These are phyloP conservation scores for Akanthomyces lecanii DNA, from an alignment of 2,329 filamentous ascomycete species.

Conservation along the genomic window DNA sequence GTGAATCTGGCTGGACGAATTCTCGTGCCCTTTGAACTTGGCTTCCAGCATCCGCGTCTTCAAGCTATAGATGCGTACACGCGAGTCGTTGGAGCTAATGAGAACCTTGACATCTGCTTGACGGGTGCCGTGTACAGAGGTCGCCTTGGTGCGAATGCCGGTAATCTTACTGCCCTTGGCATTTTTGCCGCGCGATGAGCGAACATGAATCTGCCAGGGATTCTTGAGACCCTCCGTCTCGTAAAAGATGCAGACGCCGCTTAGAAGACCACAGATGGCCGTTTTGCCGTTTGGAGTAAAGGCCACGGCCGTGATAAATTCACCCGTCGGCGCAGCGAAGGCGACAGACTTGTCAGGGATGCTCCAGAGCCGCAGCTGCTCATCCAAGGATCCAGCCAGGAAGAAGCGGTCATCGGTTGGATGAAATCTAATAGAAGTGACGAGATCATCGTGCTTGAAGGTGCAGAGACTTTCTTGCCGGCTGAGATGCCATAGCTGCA, in stretches of 20 bases:
- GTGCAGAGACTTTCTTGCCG: slow-evolving; percentile 82
- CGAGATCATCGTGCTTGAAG: slow-evolving; percentile 92
- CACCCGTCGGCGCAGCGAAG: slow-evolving; percentile 69
- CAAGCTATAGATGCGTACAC: slow-evolving; percentile 84
- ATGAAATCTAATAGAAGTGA: slow-evolving; percentile 92
- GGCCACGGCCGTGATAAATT: slow-evolving; percentile 89
- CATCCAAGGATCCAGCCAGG: slow-evolving; percentile 86
- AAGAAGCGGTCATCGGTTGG: slow-evolving; percentile 96
- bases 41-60: slow-evolving; percentile 78
- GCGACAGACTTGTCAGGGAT: slow-evolving; percentile 95
- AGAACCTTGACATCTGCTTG: slow-evolving; percentile 74
- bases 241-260: slow-evolving; percentile 83
- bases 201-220: slow-evolving; percentile 84
- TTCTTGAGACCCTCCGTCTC: slow-evolving; percentile 86
- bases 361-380: slow-evolving; percentile 86
- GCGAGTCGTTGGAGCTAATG: slow-evolving; percentile 91
- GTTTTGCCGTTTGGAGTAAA: slow-evolving; percentile 91
- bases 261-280: slow-evolving; percentile 82
- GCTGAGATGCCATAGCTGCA: slow-evolving; percentile 87
- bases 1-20: slow-evolving; percentile 83
- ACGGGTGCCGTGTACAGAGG: slow-evolving; percentile 38
- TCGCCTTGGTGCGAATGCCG: slow-evolving; percentile 69
- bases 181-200: slow-evolving; percentile 86
- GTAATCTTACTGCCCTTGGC: slow-evolving; percentile 97
- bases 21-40: slow-evolving; percentile 90